A percentile compares a stretch with the other conserved stretches of the same genome.
Conservation (phyloP, 2,329 filamentous ascomycete species). For the Ophiocordyceps camponoti-rufipedis region DNA sequence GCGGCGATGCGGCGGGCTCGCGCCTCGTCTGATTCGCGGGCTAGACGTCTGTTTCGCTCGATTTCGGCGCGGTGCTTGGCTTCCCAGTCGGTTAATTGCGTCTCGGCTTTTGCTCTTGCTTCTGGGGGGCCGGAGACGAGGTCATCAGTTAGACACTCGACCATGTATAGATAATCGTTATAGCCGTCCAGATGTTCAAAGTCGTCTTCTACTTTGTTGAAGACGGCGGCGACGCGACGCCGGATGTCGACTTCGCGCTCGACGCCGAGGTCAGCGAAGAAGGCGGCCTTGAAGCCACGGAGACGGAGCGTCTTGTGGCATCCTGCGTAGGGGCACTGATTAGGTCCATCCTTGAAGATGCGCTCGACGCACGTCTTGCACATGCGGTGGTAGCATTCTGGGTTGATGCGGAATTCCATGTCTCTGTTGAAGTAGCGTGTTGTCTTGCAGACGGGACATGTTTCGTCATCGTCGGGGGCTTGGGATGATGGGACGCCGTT, state of each 20-base stretch:
- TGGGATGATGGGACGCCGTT: conserved; percentile 5
- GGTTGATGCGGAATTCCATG: conserved; percentile 92
- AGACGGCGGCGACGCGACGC: conserved; percentile 56
- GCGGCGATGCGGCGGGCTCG: conserved; percentile 36
- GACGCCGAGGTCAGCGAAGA: conserved; percentile 72
- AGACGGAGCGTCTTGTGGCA: conserved; percentile 78
- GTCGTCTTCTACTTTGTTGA: conserved; percentile 81
- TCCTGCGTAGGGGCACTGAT: conserved; percentile 77
- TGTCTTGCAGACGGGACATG: conserved; percentile 95
- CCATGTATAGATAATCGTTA: conserved; percentile 88
- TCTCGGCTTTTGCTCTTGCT: conserved; percentile 30
- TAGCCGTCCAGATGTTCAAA: conserved; percentile 70
- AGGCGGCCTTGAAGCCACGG: conserved; percentile 68
- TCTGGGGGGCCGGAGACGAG: conserved; percentile 56
- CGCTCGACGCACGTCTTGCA: conserved; percentile 91
- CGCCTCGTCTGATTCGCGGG: conserved; percentile 35
- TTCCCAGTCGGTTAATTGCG: conserved; percentile 41
- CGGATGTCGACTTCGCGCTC: conserved; percentile 91
- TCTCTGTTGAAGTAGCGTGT: conserved; percentile 86
- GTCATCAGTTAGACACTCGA: conserved; percentile 81
- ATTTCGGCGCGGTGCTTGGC: conserved; percentile 52
- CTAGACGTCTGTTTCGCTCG: conserved; percentile 38
- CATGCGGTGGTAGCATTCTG: conserved; percentile 98
- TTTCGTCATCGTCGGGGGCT: conserved; percentile 33
- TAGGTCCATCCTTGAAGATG: conserved; percentile 81